These are phyloP conservation scores for Jackrogersella minutella DNA, from an alignment of 495 filamentous ascomycete genomes.

Conservation along the genomic window DNA sequence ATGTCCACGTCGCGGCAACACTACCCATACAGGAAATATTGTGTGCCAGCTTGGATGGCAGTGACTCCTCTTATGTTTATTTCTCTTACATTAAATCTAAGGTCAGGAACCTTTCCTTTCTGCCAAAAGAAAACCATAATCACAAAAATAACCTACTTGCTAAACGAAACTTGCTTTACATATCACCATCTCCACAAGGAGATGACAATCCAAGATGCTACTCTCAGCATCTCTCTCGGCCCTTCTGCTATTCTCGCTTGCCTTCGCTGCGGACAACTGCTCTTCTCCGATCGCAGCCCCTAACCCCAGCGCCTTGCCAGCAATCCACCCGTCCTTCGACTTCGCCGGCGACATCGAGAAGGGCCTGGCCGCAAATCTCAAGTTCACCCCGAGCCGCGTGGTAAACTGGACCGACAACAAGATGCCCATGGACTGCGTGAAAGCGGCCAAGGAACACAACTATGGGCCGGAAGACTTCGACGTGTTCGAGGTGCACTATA, in stretches of 20 bases:
- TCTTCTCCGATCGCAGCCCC: background rate
- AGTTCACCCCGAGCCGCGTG: background rate
- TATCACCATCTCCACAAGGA: background rate
- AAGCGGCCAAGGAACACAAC: background rate
- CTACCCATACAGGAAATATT: background rate
- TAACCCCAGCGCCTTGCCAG: background rate
- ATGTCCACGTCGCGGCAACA: background rate
- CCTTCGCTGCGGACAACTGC: background rate
- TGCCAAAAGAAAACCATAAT: background rate
- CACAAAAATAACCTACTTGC: background rate
- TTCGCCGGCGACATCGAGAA: conserved; percentile 1
- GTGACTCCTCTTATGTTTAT: background rate
- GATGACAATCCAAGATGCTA: background rate
- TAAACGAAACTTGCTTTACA: background rate
- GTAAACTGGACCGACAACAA: background rate
- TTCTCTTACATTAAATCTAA: background rate
- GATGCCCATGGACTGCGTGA: conserved; percentile 7
- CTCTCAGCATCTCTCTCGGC: background rate
- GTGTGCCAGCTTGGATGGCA: background rate
- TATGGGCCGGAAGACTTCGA: conserved; percentile 30
- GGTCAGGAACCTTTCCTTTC: background rate
- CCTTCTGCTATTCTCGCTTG: background rate
- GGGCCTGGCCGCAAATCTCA: background rate
- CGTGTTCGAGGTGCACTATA: conserved; percentile 44
- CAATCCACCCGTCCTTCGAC: conserved; percentile 1